phyloP scores from a whole-genome alignment of 2,329 filamentous ascomycete genomes.

The Beauveria sp. region DNA sequence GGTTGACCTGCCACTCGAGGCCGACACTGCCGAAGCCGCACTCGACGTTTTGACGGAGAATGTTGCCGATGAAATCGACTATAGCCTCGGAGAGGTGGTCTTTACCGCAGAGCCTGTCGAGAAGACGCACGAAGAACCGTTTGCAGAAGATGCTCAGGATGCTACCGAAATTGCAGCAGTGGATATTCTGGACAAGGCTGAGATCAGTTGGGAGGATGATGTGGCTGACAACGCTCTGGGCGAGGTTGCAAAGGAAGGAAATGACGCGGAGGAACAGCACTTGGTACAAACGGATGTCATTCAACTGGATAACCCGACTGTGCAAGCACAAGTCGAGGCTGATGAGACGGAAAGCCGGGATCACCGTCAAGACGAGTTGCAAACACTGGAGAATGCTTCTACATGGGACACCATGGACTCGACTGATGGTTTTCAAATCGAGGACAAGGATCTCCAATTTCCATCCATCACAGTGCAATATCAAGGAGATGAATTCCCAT shows the following conservation, averaged over 20 bases:
- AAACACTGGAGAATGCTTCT: not conserved
- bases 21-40: not conserved
- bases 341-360: constrained; percentile 2
- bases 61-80: constrained; percentile 28
- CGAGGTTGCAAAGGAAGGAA: not conserved
- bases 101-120: constrained; percentile 21
- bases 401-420: not conserved
- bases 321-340: not conserved
- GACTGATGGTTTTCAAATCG: constrained; percentile 3
- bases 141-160: not conserved
- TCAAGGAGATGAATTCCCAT: constrained; percentile 35
- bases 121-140: not conserved
- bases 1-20: constrained; percentile 4
- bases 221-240: not conserved
- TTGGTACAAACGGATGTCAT: constrained; percentile 4
- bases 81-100: constrained; percentile 13
- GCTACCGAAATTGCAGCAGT: constrained; percentile 1
- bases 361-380: constrained; percentile 1
- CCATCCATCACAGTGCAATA: constrained; percentile 35
- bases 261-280: constrained; percentile 1
- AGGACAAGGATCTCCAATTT: constrained; percentile 14
- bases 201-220: constrained; percentile 20
- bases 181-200: constrained; percentile 10
- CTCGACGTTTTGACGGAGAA: not conserved
- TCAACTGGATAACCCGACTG: not conserved